These are phyloP conservation scores for Solanum tarapatanum DNA, from an alignment of 257 asterid species.

Conservation along the genomic window DNA sequence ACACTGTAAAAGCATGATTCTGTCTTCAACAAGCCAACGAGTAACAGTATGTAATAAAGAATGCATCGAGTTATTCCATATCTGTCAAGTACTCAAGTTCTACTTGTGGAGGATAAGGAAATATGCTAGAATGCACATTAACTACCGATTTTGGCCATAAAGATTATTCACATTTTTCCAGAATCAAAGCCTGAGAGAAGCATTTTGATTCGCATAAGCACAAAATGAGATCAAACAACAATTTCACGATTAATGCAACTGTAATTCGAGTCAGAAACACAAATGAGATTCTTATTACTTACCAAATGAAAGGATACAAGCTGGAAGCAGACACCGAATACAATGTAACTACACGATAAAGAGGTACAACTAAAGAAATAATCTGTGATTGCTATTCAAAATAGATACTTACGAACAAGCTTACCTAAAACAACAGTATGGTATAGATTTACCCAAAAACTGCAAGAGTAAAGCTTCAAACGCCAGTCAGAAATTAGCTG, in stretches of 20 bases:
- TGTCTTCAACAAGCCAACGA: background rate
- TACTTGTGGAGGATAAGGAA: background rate
- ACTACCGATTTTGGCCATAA: background rate
- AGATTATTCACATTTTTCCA: background rate
- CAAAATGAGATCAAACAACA: background rate
- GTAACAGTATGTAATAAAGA: background rate
- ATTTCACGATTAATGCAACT: background rate
- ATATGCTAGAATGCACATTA: background rate
- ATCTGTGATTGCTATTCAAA: background rate
- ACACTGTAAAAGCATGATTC: background rate
- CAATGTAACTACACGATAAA: background rate
- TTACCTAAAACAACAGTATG: background rate
- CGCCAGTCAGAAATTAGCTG: constrained; percentile 12
- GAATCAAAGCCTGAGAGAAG: background rate
- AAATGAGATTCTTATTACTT: background rate
- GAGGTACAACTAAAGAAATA: background rate
- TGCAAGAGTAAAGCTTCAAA: background rate
- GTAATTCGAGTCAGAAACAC: background rate
- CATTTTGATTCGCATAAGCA: background rate
- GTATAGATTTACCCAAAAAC: background rate
- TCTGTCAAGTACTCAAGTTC: background rate
- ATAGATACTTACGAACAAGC: background rate
- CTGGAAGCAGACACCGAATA: background rate
- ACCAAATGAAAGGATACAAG: background rate
- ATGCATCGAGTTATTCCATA: background rate